Evolutionary conservation across 768 basidiomycete species (phyloP).

Genomic region (Hericium alpestre): DNA sequence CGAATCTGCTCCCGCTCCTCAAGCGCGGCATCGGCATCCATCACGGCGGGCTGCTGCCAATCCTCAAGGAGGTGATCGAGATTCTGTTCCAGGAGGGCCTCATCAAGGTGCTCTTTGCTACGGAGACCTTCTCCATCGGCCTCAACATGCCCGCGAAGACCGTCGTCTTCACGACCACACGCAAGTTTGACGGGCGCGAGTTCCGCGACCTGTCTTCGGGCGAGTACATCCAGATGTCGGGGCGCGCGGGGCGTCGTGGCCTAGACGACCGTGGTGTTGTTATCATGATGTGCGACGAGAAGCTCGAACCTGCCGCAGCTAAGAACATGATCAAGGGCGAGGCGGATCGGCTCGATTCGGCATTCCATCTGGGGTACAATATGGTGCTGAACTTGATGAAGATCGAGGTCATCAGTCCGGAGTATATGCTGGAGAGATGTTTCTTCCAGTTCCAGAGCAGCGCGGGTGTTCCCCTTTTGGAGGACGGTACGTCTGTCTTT

Average conservation of each 20-base stretch:
- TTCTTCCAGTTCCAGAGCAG: constrained; percentile 99
- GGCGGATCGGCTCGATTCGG: constrained; percentile 93
- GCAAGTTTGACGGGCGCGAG: constrained; percentile 93
- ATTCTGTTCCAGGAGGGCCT: constrained; percentile 97
- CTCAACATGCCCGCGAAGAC: constrained; percentile 99
- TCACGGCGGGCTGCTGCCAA: constrained; percentile 93
- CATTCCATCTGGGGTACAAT: constrained; percentile 97
- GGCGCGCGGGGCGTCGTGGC: constrained; percentile 93
- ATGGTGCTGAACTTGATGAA: constrained; percentile 98
- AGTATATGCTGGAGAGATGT: constrained; percentile 94
- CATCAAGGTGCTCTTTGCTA: constrained; percentile 96
- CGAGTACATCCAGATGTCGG: constrained; percentile 99
- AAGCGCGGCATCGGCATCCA: constrained; percentile 96
- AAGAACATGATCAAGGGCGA: constrained; percentile 98
- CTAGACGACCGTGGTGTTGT: constrained; percentile 98
- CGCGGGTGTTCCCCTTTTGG: constrained; percentile 75
- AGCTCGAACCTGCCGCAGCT: constrained; percentile 83
- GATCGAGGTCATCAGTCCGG: constrained; percentile 96
- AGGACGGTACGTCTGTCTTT: constrained; percentile 51
- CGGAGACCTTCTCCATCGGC: constrained; percentile 96
- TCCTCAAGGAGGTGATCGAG: constrained; percentile 97
- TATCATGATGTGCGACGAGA: constrained; percentile 99
- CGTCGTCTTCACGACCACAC: constrained; percentile 90
- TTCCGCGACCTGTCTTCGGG: constrained; percentile 89
- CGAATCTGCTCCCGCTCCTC: constrained; percentile 83